Conservation (phyloP, 1,139 yeast species). For the Geotrichum histeridarum region DNA sequence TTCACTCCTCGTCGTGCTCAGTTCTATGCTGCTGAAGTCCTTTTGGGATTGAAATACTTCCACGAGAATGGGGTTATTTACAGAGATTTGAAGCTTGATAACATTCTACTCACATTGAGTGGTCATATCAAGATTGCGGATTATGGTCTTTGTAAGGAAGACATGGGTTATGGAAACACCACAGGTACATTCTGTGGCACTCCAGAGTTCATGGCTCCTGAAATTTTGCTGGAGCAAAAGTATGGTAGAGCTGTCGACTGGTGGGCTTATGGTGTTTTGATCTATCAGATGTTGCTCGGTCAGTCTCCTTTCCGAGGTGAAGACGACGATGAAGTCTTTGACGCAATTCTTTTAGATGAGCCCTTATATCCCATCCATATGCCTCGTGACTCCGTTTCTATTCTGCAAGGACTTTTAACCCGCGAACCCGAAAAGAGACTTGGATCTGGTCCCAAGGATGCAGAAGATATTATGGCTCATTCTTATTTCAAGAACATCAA, state of each 20-base stretch:
- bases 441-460: constrained; percentile 85
- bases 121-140: constrained; percentile 98
- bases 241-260: constrained; percentile 95
- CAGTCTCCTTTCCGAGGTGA: constrained; percentile 98
- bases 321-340: constrained; percentile 96
- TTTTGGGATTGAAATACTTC: constrained; percentile 82
- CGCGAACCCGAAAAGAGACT: constrained; percentile 80
- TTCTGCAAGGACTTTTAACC: constrained; percentile 81
- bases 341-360: constrained; percentile 93
- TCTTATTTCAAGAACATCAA: constrained; percentile 86
- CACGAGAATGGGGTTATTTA: constrained; percentile 95
- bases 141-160: constrained; percentile 93
- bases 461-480: constrained; percentile 89
- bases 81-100: constrained; percentile 93
- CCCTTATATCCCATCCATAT: constrained; percentile 96
- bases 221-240: constrained; percentile 83
- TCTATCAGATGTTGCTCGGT: constrained; percentile 92
- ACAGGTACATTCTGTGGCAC: constrained; percentile 98
- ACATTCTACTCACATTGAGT: constrained; percentile 75
- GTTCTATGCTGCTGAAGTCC: constrained; percentile 94
- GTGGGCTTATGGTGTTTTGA: constrained; percentile 98
- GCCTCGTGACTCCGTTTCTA: constrained; percentile 95
- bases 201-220: constrained; percentile 99
- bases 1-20: constrained; percentile 89
- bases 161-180: constrained; percentile 83